Evolutionary conservation across 257 asterid species (phyloP), one percentile per base, ranked within the genome.

Genomic region (Solanum chiquidenum): DNA sequence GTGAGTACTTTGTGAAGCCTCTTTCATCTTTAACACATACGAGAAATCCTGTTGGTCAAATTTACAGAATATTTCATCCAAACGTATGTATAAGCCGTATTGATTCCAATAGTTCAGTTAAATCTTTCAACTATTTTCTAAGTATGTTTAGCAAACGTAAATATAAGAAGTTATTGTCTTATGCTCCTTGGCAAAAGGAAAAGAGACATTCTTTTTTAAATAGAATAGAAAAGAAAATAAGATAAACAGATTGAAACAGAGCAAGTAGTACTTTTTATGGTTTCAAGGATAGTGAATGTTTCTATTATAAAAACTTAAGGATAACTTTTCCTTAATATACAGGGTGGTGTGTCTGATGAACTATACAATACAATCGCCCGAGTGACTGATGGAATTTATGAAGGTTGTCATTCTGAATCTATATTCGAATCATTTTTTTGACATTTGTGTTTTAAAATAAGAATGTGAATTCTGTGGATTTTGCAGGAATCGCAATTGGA

Each of bases 331-430:
- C 86, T 58, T 85, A 71, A 89, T 83, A 74, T 92, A 60, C 93
- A 96, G 99, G 99, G 99, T 86, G 99, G 99, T 75, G 92, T 96
- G 99, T 96, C 99, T 38, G 94, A 97, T 42, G 98, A 97, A 90
- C 87, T 97, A 86, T 97, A 97, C 94, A 96, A 95, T 91, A 87
- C 99, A 64, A 92, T 97, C 89, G 99, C 99, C 86, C 94, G 98
- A 88, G 98, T 97, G 79, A 95, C 99, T 0, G 98, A 96, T 88
- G 99, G 99, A 88, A 92, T 97, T 87, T 97, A 96, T 92, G 99
- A 97, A 95, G 99, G 99, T 96, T 76, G 89, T 90, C 74, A 82
- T 27, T 83, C 49, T 31, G 34, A 44, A 64, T 77, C 62, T 46
- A 42, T 86, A 34, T 71, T 85, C 31, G 25, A 8, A 58, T 58